Evolutionary conservation across 164 flowering plant genomes (phyloP), one percentile per base, ranked within the genome.

Genomic region (Sextonia rubra): DNA sequence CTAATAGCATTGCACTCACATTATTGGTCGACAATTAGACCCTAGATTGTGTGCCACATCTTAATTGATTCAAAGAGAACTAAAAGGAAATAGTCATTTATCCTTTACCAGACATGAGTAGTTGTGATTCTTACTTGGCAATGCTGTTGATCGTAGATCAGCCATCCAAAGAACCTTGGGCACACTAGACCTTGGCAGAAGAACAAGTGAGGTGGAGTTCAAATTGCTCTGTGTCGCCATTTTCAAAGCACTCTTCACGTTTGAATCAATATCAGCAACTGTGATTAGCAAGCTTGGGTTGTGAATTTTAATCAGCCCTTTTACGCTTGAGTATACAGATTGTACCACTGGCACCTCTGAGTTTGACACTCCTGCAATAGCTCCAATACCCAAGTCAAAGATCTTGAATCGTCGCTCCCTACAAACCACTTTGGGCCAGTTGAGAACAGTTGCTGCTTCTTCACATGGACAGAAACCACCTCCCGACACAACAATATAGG

Each of bases 91-190:
- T 15, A 12, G 14, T 52, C n/a, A 1, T 17, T 15, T 15, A 52
- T 52, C n/a, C 14, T 52, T 17, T 15, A 52, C 12, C 49, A 61
- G 1, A 64, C 1, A 37, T 9, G 55, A 18, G 24, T 72, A 70
- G 68, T 24, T 49, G 8, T 1, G 27, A 27, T 74, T 73, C 96
- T 89, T 88, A 95, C 99, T 88, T 82, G 98, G 94, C 81, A 95
- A 80, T 48, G 98, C 96, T 0, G 99, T 85, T 66, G 99, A 62
- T 63, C 96, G 80, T 12, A 95, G 84, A 78, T 95, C 93, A 69
- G 97, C 93, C 97, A 95, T 95, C 97, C 98, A 95, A 15, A 93
- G 92, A 70, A 85, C 99, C 81, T 86, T 89, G n/a, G 94, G 29
- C 6, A 95, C 77, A 4, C 98, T 85, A 49, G 86, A 29, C 75